Evolutionary conservation across 192 early-diverging fungal species (phyloP).

Genomic region (Mortierella claussenii): DNA sequence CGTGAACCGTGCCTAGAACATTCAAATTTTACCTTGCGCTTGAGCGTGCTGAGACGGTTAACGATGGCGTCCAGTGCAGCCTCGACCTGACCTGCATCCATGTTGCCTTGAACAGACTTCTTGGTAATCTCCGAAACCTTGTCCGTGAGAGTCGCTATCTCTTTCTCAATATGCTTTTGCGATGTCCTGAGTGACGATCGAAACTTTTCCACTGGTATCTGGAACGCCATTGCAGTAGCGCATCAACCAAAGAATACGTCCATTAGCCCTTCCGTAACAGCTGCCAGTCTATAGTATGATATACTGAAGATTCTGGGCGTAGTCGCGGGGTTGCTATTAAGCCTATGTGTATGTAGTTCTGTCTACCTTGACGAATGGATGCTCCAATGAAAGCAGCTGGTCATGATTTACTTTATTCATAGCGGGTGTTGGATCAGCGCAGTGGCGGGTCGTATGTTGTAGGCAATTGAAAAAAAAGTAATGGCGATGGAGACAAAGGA

Average conservation of each 20-base stretch:
- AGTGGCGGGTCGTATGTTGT: not conserved
- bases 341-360: not conserved
- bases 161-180: conserved; percentile 89
- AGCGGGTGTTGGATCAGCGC: not conserved
- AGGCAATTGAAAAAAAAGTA: not conserved
- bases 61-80: conserved; percentile 73
- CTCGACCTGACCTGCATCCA: conserved; percentile 64
- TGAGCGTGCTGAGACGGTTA: conserved; percentile 72
- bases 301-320: no score
- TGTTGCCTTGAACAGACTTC: conserved; percentile 52
- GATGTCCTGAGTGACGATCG: conserved; percentile 45
- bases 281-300: no score
- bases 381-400: conserved; percentile 91
- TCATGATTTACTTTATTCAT: conserved; percentile 82
- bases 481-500: not conserved
- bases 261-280: no score
- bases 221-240: no score
- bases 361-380: conserved; percentile 88
- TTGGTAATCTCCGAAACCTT: conserved; percentile 59
- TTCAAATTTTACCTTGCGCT: conserved; percentile 80
- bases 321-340: not conserved
- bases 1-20: no score
- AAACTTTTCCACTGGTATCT: conserved; percentile 55
- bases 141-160: conserved; percentile 63
- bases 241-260: no score